Evolutionary conservation across 2,329 filamentous ascomycete genomes (phyloP).

Genomic region (Ascocoryne sarcoides): DNA sequence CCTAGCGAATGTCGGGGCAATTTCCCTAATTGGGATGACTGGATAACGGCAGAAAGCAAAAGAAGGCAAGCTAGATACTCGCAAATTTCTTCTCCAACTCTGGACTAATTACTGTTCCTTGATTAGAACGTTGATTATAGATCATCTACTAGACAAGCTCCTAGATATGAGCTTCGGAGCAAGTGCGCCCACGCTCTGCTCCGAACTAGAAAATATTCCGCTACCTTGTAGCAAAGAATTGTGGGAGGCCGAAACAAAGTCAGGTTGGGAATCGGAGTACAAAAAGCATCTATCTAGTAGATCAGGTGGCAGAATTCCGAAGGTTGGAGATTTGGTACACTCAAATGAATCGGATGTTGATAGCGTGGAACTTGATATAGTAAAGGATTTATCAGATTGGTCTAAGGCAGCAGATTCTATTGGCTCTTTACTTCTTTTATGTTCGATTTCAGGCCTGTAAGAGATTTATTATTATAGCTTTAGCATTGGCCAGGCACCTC

Average conservation of each 20-base stretch:
- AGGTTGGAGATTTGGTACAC: constrained; percentile 4
- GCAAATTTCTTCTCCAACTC: neutral
- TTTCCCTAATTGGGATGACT: constrained; percentile 2
- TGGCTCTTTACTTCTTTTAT: constrained; percentile 6
- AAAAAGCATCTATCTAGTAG: constrained; percentile 8
- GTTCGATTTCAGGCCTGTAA: too few species aligned
- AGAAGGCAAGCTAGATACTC: neutral
- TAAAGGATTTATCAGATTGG: constrained; percentile 6
- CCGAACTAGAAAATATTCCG: constrained; percentile 3
- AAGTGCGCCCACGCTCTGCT: neutral
- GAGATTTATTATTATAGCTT: too few species aligned
- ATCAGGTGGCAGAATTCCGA: neutral
- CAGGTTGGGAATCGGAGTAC: constrained; percentile 10
- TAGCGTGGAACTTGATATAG: constrained; percentile 1
- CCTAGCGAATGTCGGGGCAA: constrained; percentile 1
- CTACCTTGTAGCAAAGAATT: constrained; percentile 8
- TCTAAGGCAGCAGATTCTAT: constrained; percentile 6
- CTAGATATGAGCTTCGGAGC: constrained; percentile 8
- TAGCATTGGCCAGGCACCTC: too few species aligned
- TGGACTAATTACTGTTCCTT: neutral
- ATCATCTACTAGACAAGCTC: constrained; percentile 9
- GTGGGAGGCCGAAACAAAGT: constrained; percentile 9
- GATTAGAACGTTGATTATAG: constrained; percentile 7
- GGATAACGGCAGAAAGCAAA: neutral
- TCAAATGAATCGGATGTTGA: constrained; percentile 1